phyloP scores from a whole-genome alignment of 305 asterid genomes.

The Plantago lanceolata region DNA sequence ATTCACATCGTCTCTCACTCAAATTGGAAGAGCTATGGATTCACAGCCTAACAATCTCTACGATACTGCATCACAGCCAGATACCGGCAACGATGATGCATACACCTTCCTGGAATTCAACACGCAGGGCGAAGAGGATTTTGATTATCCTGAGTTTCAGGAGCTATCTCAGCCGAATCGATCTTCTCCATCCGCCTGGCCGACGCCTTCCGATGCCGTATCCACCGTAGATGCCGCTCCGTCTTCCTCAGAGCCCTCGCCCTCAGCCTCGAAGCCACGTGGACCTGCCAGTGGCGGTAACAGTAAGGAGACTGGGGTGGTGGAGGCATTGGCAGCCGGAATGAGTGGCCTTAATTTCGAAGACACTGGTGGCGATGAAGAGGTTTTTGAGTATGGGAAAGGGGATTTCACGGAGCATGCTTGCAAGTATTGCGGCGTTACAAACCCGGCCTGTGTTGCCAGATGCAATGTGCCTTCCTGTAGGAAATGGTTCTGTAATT shows the following conservation, averaged over 20 bases:
- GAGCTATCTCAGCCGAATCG: slow-evolving; percentile 96
- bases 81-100: slow-evolving; percentile 82
- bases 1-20: slow-evolving; percentile 15
- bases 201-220: slow-evolving; percentile 67
- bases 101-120: slow-evolving; percentile 89
- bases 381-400: slow-evolving; percentile 77
- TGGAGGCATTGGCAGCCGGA: slow-evolving; percentile 90
- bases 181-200: slow-evolving; percentile 66
- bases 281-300: slow-evolving; percentile 29
- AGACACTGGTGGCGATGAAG: slow-evolving; percentile 86
- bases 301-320: slow-evolving; percentile 67
- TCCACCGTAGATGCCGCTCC: slow-evolving; percentile 40
- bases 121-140: slow-evolving; percentile 91
- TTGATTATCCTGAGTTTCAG: slow-evolving; percentile 80
- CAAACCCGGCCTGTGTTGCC: slow-evolving; percentile 97
- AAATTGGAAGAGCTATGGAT: slow-evolving; percentile 45
- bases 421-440: slow-evolving; percentile 87
- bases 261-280: slow-evolving; percentile 45
- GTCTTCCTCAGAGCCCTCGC: slow-evolving; percentile 47
- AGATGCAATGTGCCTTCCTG: slow-evolving; percentile 95
- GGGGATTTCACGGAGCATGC: slow-evolving; percentile 93
- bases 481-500: slow-evolving; percentile 96
- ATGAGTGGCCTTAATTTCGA: slow-evolving; percentile 94
- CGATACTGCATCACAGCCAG: slow-evolving; percentile 99
- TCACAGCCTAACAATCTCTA: slow-evolving; percentile 70